Evolutionary conservation across 495 filamentous ascomycete species (phyloP), one percentile per base, ranked within the genome.

Genomic region (Hypomontagnella monticulosa): DNA sequence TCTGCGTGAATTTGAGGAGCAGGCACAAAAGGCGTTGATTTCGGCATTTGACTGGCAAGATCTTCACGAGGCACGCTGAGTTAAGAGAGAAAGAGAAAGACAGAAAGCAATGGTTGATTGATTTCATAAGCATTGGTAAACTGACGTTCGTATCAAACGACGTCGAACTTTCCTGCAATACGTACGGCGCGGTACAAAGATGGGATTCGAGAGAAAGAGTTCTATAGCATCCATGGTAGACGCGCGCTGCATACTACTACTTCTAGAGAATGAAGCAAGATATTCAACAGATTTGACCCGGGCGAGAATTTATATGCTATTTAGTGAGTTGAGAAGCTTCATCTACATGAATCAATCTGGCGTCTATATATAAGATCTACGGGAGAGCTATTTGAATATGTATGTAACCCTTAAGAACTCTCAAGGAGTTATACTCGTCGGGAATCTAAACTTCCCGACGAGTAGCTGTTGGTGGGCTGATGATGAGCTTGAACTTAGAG

Each of bases 131-230:
- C 37, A 27, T 27, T 27, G 23, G n/a, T n/a, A n/a, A 54, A 48
- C 33, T n/a, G 14, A 54, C 52, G 58, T 63, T 63, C 53, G 53
- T 63, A 67, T 54, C 19, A 57, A 54, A 50, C 57, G 57, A 57
- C 64, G 46, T 62, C 37, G 38, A 15, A 34, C 44, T 36, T 40
- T 46, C 23, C 57, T 46, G 47, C 47, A 32, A 34, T 50, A 38
- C n/a, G n/a, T 14, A 50, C 27, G 47, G 34, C 30, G 32, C 32
- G 38, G 23, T 27, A 27, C 23, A 27, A 27, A 27, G 6, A 6
- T 27, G 6, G 23, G 23, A 27, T 27, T 27, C 23, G 2, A 2
- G 23, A 27, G 2, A 2, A 6, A 27, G 37, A 41, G 11, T 43
- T 33, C 47, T 43, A 58, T 58, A 58, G 54, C 61, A 27, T 27